These are phyloP conservation scores for Gossypium schwendimanii DNA, from an alignment of 441 rosid genomes.

Conservation along the genomic window DNA sequence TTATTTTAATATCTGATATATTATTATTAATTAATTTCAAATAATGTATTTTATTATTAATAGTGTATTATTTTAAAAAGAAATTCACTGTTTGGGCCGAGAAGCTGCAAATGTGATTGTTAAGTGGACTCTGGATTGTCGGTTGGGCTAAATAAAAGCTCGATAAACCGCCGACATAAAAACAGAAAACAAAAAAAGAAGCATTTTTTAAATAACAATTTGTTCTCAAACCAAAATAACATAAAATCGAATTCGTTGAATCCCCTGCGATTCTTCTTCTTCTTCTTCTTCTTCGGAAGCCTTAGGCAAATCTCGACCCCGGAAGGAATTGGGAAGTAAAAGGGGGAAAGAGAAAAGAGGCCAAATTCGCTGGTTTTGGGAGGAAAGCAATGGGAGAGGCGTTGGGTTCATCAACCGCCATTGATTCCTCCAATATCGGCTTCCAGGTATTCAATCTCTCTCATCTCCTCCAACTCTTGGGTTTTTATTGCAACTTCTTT, in stretches of 20 bases:
- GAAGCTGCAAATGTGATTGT: neutral
- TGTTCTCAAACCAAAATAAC: too few species aligned
- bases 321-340: neutral
- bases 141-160: neutral
- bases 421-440: constrained; percentile 58
- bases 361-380: neutral
- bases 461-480: neutral
- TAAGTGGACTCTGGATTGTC: neutral
- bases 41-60: too few species aligned
- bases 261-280: neutral
- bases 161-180: neutral
- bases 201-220: too few species aligned
- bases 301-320: neutral
- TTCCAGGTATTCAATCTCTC: constrained; percentile 43
- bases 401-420: constrained; percentile 31
- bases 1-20: too few species aligned
- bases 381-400: constrained; percentile 28
- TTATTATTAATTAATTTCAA: too few species aligned
- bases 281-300: neutral
- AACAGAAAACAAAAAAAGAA: neutral
- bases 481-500: neutral
- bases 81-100: neutral
- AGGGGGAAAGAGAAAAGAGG: neutral
- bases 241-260: neutral
- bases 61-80: too few species aligned